Evolutionary conservation across 75 land plant species (phyloP).

Genomic region (Pinus tabuliformis): DNA sequence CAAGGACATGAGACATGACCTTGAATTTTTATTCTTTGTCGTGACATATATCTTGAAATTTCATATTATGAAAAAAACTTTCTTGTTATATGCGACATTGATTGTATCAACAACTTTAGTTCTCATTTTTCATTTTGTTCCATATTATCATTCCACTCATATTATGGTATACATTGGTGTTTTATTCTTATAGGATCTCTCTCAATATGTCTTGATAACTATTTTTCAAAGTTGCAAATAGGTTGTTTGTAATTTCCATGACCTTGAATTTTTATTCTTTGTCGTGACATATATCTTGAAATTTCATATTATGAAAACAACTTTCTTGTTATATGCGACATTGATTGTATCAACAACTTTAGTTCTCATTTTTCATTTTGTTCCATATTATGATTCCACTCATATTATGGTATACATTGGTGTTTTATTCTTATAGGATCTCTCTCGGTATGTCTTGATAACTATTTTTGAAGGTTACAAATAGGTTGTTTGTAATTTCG

Average conservation of each 20-base stretch:
- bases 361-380: conserved; percentile 60
- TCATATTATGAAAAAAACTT: conserved; percentile 38
- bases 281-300: no score
- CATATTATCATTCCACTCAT: conserved; percentile 78
- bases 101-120: conserved; percentile 53
- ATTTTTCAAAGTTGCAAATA: neutral
- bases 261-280: no score
- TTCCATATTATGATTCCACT: conserved; percentile 78
- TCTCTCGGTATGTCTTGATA: no score
- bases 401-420: conserved; percentile 87
- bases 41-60: no score
- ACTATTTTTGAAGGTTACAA: no score
- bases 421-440: no score
- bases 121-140: conserved; percentile 69
- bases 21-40: no score
- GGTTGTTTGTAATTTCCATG: neutral
- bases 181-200: conserved; percentile 82
- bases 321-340: conserved; percentile 67
- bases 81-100: conserved; percentile 63
- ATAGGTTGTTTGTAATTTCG: no score
- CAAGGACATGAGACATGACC: no score
- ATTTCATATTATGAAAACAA: no score
- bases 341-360: conserved; percentile 51
- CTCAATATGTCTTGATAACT: conserved; percentile 48
- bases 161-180: conserved; percentile 88